A percentile compares a stretch with the other conserved stretches of the same genome.
Conservation (phyloP, 2,329 filamentous ascomycete species). For the Emmonsiellopsis sp. region DNA sequence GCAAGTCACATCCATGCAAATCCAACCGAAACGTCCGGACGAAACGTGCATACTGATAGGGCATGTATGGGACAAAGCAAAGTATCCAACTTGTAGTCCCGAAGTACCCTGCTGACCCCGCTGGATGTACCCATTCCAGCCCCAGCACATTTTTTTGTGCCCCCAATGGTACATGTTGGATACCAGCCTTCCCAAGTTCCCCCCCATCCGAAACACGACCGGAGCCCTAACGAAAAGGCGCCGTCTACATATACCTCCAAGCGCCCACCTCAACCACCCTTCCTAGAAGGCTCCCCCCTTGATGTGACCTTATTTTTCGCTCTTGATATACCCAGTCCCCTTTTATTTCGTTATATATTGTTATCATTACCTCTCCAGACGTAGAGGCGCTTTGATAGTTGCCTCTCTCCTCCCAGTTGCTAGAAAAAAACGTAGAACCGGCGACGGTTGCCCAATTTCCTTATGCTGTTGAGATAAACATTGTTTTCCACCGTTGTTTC, state of each 20-base stretch:
- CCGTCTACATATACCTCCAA: conserved; percentile 5
- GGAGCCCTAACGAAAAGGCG: background rate
- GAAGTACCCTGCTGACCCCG: background rate
- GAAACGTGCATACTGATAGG: background rate
- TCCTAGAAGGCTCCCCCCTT: background rate
- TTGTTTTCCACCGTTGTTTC: background rate
- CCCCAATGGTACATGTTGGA: background rate
- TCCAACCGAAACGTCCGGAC: background rate
- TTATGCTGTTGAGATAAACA: background rate
- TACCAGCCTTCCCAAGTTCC: background rate
- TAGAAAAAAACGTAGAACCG: conserved; percentile 4
- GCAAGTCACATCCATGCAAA: conserved; percentile 1
- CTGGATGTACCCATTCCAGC: background rate
- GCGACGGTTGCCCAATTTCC: conserved; percentile 1
- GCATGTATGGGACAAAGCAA: background rate
- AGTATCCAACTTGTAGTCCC: background rate
- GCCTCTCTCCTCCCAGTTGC: background rate
- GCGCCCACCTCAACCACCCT: background rate
- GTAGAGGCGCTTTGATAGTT: conserved; percentile 3
- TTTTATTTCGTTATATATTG: conserved; percentile 3
- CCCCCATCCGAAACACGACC: background rate
- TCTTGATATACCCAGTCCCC: background rate
- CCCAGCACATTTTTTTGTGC: background rate
- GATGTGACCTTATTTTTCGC: conserved; percentile 1
- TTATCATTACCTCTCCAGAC: background rate